Conservation (phyloP, 257 asterid species). For the Solanum microdontum region DNA sequence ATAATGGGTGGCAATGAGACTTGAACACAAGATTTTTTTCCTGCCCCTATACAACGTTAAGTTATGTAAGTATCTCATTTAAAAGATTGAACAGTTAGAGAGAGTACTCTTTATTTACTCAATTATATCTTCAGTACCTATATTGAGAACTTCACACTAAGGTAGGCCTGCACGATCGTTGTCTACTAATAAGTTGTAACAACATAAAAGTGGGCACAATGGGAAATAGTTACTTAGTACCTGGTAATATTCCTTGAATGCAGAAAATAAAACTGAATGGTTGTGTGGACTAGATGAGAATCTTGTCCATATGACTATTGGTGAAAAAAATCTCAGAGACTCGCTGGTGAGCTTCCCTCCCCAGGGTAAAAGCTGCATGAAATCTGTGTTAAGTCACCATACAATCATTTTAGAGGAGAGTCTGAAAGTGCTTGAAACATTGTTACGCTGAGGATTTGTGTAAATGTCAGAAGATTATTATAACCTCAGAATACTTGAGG, state of each 20-base stretch:
- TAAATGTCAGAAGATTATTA: neutral
- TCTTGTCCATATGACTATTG: conserved; percentile 80
- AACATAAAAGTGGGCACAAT: neutral
- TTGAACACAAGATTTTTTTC: neutral
- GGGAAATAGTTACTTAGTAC: conserved; percentile 13
- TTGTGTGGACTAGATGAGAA: conserved; percentile 48
- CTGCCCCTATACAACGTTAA: neutral
- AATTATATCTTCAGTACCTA: neutral
- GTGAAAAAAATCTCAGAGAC: conserved; percentile 80
- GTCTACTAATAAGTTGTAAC: neutral
- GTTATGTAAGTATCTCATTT: neutral
- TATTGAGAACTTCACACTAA: neutral
- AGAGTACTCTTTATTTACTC: neutral
- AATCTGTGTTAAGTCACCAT: conserved; percentile 38
- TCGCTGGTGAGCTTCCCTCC: conserved; percentile 90
- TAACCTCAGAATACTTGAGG: conserved; percentile 55
- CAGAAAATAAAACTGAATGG: conserved; percentile 44
- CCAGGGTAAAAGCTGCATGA: conserved; percentile 98
- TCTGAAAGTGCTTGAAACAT: neutral
- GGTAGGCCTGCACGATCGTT: neutral
- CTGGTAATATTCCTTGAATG: conserved; percentile 82
- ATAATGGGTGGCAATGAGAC: neutral
- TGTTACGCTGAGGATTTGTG: neutral
- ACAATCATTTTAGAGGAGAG: conserved; percentile 16
- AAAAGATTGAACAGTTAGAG: neutral